Conservation (phyloP, 352 stramenopile genomes). For the Pythium folliculosum region DNA sequence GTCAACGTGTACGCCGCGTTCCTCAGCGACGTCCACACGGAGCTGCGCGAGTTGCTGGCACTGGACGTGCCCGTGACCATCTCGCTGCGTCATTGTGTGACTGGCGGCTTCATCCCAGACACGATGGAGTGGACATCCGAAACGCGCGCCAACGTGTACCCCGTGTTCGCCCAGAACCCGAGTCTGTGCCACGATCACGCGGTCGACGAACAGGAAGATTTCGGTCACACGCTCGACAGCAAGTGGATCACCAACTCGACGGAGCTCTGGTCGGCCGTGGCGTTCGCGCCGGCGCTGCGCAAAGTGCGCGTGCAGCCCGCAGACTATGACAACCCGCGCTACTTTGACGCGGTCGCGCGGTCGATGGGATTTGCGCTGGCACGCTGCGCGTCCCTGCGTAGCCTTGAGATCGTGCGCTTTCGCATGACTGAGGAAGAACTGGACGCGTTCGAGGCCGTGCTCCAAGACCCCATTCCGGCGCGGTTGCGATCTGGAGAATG, state of each 20-base stretch:
- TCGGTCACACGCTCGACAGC: constrained; percentile 2
- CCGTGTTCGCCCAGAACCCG: background rate
- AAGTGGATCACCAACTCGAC: constrained; percentile 1
- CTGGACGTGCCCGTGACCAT: constrained; percentile 1
- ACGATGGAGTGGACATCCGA: background rate
- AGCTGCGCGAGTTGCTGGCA: constrained; percentile 6
- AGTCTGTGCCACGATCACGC: background rate
- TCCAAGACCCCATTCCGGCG: background rate
- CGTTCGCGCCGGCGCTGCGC: background rate
- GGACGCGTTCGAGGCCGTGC: background rate
- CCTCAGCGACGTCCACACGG: background rate
- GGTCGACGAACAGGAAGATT: background rate
- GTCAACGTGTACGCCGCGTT: background rate
- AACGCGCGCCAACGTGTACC: background rate
- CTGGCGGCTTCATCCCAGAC: constrained; percentile 1
- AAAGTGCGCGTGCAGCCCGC: background rate
- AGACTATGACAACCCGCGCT: background rate
- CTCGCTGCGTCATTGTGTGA: background rate
- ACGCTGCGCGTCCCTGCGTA: background rate
- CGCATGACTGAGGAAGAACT: background rate
- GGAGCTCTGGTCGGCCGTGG: constrained; percentile 13
- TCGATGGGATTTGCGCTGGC: background rate
- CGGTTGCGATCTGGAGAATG: background rate
- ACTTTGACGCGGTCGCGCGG: background rate
- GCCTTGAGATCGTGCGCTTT: constrained; percentile 7